Percentiles rank a stretch among this genome's conserved stretches.
Conservation (phyloP, 2,329 filamentous ascomycete species). For the Penicillium aurantiogriseum region DNA sequence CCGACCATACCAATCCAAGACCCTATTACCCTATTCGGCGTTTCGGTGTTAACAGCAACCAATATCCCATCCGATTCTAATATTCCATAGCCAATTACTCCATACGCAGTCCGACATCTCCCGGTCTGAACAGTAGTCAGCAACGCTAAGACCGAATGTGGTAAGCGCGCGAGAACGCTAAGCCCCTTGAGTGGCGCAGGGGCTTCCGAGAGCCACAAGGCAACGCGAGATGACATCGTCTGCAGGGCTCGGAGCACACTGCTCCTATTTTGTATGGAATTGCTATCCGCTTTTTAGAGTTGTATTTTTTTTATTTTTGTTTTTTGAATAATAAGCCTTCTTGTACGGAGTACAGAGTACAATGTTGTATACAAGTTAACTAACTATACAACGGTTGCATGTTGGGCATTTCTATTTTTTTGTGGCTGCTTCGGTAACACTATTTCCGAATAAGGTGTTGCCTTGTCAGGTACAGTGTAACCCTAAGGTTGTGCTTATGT, state of each 20-base stretch:
- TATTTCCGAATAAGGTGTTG: neutral
- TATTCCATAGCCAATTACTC: neutral
- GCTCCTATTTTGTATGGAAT: conserved; percentile 15
- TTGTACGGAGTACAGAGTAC: neutral
- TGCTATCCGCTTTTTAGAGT: neutral
- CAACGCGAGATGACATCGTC: conserved; percentile 22
- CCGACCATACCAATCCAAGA: neutral
- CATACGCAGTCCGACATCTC: conserved; percentile 1
- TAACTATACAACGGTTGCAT: neutral
- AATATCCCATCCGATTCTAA: neutral
- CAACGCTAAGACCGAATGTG: conserved; percentile 13
- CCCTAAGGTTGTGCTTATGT: neutral
- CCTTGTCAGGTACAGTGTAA: conserved; percentile 8
- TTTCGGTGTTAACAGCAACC: conserved; percentile 19
- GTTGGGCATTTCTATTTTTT: neutral
- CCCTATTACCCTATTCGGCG: conserved; percentile 13
- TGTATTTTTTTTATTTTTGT: neutral
- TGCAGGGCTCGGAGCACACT: conserved; percentile 23
- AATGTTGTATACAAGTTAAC: too few species aligned
- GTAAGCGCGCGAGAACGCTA: conserved; percentile 7
- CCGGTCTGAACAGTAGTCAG: conserved; percentile 19
- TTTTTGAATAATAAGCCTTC: neutral
- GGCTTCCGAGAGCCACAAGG: conserved; percentile 17
- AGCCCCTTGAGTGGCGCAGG: conserved; percentile 20
- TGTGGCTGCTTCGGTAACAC: neutral